These are phyloP conservation scores for Diaporthe citriasiana DNA, from an alignment of 2,329 filamentous ascomycete species.

Conservation along the genomic window DNA sequence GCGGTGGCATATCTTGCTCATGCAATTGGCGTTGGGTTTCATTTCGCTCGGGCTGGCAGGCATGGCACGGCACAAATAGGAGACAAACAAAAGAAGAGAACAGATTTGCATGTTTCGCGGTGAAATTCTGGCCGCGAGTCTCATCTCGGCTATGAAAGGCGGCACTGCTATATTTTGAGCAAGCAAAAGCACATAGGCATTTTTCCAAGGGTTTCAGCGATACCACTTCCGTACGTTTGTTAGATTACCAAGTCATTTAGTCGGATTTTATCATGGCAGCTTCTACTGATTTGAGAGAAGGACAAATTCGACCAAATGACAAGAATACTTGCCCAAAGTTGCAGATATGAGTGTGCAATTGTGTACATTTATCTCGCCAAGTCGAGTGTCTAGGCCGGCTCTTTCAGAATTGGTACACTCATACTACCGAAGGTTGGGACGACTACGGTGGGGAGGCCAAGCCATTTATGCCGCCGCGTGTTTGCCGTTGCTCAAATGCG, in stretches of 20 bases:
- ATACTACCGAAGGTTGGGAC: background rate
- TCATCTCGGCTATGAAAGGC: background rate
- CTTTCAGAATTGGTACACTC: background rate
- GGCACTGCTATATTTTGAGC: constrained; percentile 2
- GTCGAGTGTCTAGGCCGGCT: background rate
- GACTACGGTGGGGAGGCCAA: background rate
- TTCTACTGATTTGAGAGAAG: background rate
- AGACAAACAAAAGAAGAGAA: constrained; percentile 4
- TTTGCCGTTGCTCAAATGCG: background rate
- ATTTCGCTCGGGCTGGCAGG: constrained; percentile 20
- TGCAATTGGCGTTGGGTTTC: constrained; percentile 34
- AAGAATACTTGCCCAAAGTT: background rate
- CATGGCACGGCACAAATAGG: constrained; percentile 25
- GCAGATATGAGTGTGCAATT: background rate
- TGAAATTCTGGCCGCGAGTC: background rate
- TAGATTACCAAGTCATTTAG: constrained; percentile 19
- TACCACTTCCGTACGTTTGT: constrained; percentile 22
- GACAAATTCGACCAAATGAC: background rate
- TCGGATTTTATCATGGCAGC: background rate
- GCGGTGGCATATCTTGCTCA: background rate
- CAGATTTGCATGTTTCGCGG: constrained; percentile 20
- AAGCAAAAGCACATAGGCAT: constrained; percentile 18
- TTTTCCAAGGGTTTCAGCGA: constrained; percentile 25
- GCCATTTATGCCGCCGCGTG: background rate
- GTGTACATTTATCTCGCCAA: no score